Base-by-base conservation (phyloP, 2,329 filamentous ascomycete genomes). In the Fusarium tuaranense region DNA sequence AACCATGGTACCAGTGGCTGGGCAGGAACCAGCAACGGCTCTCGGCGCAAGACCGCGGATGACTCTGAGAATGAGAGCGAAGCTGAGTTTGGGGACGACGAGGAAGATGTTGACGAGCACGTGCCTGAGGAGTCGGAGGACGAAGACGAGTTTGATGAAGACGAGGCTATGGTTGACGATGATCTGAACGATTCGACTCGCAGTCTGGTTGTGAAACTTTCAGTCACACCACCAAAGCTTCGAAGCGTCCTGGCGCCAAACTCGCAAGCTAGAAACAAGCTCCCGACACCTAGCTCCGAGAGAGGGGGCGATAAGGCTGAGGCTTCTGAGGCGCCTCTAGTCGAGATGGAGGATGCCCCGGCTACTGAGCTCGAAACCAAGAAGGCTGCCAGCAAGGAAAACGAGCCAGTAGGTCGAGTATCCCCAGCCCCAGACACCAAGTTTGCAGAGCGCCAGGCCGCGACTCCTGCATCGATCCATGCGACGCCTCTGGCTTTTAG, bases 201-300 rank as follows among this genome's bases (percentile, higher is more conserved):
- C 76, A 94, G 91, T 75, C 87, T 96, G 46, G 88, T 98, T 61
- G 92, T 98, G 67, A 95, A 94, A 81, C 87, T 98, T 16, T 87
- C 88, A 8, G 83, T 92, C 25, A 86, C 86, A 46, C 78, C 82
- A 75, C 86, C 79, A 57, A 85, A 74, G 74, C 84, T 83, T 65
- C 80, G 76, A 64, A 82, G 76, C 20, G 81, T 78, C 6, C 67
- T 84, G 34, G 66, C 70, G 13, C 73, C 80, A 0, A 75, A 68
- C 46, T 63, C 67, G 39, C 76, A 76, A 69, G 76, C 68, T 10
- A 68, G 70, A 36, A 77, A 78, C 63, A 70, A 75, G 65, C 57
- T 79, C 25, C 76, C 77, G 20, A 74, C 72, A 18, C 68, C 76
- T 9, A 76, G 72, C 13, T 69, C 72, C 14, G 71, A 78, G 44